Base-by-base conservation (phyloP, 2,329 filamentous ascomycete species). In the Monosporascus sp. region DNA sequence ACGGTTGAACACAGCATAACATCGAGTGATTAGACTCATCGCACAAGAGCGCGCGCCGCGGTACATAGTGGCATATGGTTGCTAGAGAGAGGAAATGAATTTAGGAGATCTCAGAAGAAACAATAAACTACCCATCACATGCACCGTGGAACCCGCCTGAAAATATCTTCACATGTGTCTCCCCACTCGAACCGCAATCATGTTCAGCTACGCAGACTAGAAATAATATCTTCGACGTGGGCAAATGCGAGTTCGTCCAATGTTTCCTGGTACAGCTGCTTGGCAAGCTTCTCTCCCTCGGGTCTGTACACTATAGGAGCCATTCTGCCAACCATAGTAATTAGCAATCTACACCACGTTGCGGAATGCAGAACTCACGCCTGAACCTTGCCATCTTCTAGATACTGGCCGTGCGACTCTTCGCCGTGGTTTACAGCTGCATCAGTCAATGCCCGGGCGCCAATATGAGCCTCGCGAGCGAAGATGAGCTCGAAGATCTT, bases 361-460 rank as follows among this genome's bases (percentile, higher is more conserved):
- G 22, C 22, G 22, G 22, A 24, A 24, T 25, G 20, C 17, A 25
- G 22, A 24, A 50, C 54, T 50, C n/a, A 53, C 50, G 54, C 41
- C n/a, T 37, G 37, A 14, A 53, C 15, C 27, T 51, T 54, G 41
- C 48, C 22, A 41, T 50, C 27, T 25, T 36, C 47, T 3, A 50
- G 18, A 18, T 49, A 54, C 9, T 54, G 53, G 3, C 53, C 53
- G 31, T 54, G 53, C 3, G 24, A 17, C 24, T 51, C 49, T 14
- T 49, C 20, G 20, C 46, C 53, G 17, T 51, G 53, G 2, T 39
- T 44, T 11, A 51, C 45, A 6, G 48, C 54, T 5, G 44, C 50
- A 37, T 50, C 48, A 14, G 49, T 48, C 3, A 56, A 1, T 22
- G 43, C 35, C 6, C 44, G 37, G 7, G 37, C 15, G 9, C 37